phyloP scores from a whole-genome alignment of 2,329 filamentous ascomycete species.

The Talaromyces atroroseus region DNA sequence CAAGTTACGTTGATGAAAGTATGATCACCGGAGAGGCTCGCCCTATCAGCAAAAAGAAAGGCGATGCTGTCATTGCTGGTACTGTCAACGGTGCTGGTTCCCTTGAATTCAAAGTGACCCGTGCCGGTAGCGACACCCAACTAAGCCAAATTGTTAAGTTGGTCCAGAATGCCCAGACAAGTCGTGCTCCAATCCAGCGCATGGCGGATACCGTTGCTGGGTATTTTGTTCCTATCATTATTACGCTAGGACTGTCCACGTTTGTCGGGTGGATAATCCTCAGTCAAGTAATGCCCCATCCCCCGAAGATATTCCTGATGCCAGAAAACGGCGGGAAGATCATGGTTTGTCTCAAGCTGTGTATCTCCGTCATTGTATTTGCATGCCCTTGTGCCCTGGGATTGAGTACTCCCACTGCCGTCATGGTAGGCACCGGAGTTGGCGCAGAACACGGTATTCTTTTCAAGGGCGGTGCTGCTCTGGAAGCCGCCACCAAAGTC shows the following conservation, averaged over 20 bases:
- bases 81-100: constrained; percentile 93
- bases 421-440: constrained; percentile 98
- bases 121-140: constrained; percentile 90
- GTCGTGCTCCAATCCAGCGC: constrained; percentile 86
- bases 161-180: constrained; percentile 96
- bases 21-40: constrained; percentile 98
- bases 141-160: constrained; percentile 96
- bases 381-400: constrained; percentile 97
- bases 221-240: constrained; percentile 87
- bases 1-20: constrained; percentile 92
- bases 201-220: constrained; percentile 87
- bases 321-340: constrained; percentile 79
- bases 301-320: constrained; percentile 81
- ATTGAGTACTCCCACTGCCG: constrained; percentile 88
- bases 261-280: constrained; percentile 93
- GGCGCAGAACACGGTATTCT: constrained; percentile 93
- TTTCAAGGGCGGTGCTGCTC: constrained; percentile 90
- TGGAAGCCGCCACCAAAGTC: constrained; percentile 86
- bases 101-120: constrained; percentile 84
- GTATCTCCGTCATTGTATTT: constrained; percentile 97
- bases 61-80: constrained; percentile 75
- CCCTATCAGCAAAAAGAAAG: constrained; percentile 84
- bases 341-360: constrained; percentile 95
- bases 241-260: constrained; percentile 74
- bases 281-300: constrained; percentile 74